Conservation (phyloP, 2,329 filamentous ascomycete species). For the Colletotrichum euphorbiae region DNA sequence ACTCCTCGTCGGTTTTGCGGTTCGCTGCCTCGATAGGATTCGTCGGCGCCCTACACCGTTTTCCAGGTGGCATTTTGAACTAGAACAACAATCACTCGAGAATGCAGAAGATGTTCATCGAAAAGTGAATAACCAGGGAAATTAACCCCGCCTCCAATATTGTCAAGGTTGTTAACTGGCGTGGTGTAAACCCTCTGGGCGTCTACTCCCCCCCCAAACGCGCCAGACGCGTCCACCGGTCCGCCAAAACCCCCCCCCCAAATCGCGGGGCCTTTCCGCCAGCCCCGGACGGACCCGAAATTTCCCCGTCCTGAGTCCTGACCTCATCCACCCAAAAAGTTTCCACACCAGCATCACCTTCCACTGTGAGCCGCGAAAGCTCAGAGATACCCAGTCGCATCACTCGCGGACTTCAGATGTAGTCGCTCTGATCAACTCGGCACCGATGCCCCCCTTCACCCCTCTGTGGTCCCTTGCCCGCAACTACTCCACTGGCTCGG, state of each 20-base stretch:
- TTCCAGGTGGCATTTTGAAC: constrained; percentile 30
- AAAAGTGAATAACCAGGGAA: too few relatives aligned
- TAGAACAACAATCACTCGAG: background rate
- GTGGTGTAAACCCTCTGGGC: background rate
- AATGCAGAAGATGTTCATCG: too few relatives aligned
- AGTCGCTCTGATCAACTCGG: background rate
- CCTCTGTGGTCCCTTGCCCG: constrained; percentile 43
- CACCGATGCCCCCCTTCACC: constrained; percentile 25
- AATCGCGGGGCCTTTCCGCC: background rate
- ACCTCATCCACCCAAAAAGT: constrained; percentile 39
- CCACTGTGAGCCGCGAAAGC: background rate
- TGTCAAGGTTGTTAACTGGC: too few relatives aligned
- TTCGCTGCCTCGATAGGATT: constrained; percentile 63
- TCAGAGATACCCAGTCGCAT: background rate
- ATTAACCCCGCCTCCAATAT: background rate
- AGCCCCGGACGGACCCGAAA: constrained; percentile 2
- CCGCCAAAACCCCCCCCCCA: constrained; percentile 17
- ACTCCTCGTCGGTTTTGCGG: constrained; percentile 58
- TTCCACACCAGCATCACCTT: background rate
- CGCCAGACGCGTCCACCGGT: constrained; percentile 26
- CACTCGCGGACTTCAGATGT: constrained; percentile 20
- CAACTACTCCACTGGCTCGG: constrained; percentile 51
- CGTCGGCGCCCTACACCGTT: constrained; percentile 41
- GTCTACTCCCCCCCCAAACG: constrained; percentile 1
- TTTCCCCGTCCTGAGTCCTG: constrained; percentile 35